These are phyloP conservation scores for Somion occarium DNA, from an alignment of 1,284 basidiomycete species.

Conservation along the genomic window DNA sequence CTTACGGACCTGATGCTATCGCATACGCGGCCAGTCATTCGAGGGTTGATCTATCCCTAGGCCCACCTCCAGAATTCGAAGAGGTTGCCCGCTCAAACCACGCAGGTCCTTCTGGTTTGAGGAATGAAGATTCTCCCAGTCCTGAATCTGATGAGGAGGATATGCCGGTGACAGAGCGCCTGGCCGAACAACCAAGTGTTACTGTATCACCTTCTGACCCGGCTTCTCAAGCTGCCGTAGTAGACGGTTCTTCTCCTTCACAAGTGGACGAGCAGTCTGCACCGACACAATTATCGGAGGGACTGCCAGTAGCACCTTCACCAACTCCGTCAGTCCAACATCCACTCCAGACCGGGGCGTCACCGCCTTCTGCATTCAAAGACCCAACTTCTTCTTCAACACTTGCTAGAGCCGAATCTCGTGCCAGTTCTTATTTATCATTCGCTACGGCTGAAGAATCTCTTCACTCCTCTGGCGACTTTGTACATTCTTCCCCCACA, in stretches of 20 bases:
- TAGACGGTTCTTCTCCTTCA: neutral
- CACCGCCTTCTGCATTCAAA: conserved; percentile 27
- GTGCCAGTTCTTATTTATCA: conserved; percentile 27
- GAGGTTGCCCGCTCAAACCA: neutral
- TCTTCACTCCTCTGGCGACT: conserved; percentile 9
- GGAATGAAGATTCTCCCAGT: neutral
- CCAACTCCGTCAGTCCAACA: neutral
- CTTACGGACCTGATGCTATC: conserved; percentile 45
- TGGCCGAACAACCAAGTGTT: neutral
- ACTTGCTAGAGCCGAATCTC: conserved; percentile 21
- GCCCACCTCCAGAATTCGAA: conserved; percentile 27
- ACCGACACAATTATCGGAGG: neutral
- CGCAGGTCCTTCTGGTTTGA: neutral
- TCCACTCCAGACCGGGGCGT: neutral
- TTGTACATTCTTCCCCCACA: neutral
- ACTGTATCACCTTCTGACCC: neutral
- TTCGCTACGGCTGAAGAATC: conserved; percentile 29
- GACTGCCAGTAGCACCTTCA: neutral
- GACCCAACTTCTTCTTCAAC: conserved; percentile 9
- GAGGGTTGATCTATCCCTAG: conserved; percentile 24
- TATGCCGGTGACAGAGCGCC: neutral
- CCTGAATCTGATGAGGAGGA: neutral
- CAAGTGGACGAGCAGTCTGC: neutral
- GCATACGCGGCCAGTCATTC: conserved; percentile 34
- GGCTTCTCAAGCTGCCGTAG: neutral